These are phyloP conservation scores for Tulasnella sp. DNA, from an alignment of 768 basidiomycete genomes.

Conservation along the genomic window DNA sequence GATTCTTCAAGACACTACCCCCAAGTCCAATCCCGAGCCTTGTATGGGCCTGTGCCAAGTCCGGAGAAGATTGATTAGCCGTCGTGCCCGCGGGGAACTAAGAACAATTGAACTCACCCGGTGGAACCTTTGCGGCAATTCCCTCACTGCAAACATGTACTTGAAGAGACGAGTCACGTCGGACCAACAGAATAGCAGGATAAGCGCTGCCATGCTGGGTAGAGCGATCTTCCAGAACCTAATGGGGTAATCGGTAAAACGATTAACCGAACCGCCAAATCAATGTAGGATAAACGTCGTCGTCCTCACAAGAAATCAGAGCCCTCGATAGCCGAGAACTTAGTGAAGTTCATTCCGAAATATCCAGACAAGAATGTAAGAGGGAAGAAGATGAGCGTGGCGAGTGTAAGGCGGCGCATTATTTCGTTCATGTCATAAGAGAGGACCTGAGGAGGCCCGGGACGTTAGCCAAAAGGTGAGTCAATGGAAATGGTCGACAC, in stretches of 20 bases:
- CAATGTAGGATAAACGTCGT: neutral
- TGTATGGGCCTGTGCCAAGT: neutral
- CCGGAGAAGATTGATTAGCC: neutral
- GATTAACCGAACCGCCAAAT: neutral
- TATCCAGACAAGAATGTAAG: slow-evolving; percentile 66
- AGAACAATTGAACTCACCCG: neutral
- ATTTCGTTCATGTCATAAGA: slow-evolving; percentile 73
- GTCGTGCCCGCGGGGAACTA: neutral
- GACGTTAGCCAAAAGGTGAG: neutral
- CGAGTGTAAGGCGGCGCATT: slow-evolving; percentile 66
- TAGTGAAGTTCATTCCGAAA: slow-evolving; percentile 45
- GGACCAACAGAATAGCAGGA: slow-evolving; percentile 38
- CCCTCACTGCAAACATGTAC: neutral
- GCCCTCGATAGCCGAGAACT: slow-evolving; percentile 19
- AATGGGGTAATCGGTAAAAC: neutral
- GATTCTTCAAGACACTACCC: neutral
- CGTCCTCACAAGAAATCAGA: slow-evolving; percentile 22
- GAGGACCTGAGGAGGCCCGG: slow-evolving; percentile 34
- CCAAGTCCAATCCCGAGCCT: neutral
- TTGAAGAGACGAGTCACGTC: slow-evolving; percentile 9
- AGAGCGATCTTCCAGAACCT: slow-evolving; percentile 62
- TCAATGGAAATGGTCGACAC: slow-evolving; percentile 31
- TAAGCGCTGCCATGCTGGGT: slow-evolving; percentile 49
- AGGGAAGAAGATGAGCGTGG: slow-evolving; percentile 61
- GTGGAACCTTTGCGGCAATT: neutral